These are phyloP conservation scores for Tetraselmis chui DNA, from an alignment of 139 green algal genomes.

Conservation along the genomic window DNA sequence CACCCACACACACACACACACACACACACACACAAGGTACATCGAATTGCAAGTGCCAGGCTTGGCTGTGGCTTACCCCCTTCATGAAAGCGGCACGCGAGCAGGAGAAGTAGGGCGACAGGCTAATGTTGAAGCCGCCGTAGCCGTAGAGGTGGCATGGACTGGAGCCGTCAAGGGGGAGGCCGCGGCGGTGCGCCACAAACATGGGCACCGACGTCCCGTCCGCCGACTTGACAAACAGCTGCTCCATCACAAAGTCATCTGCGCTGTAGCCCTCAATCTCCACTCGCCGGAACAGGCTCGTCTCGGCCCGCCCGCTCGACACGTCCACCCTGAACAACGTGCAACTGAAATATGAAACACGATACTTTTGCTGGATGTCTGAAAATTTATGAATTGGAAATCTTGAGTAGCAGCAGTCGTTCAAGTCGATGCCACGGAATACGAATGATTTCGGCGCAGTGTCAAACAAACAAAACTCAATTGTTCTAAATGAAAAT, in stretches of 20 bases:
- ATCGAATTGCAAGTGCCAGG: too few species aligned
- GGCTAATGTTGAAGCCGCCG: slow-evolving; percentile 85
- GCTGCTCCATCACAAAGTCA: slow-evolving; percentile 72
- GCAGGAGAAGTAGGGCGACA: slow-evolving; percentile 74
- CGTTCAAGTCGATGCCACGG: too few species aligned
- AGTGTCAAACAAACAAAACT: too few species aligned
- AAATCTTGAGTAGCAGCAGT: too few species aligned
- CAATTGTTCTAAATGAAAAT: too few species aligned
- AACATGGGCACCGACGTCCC: slow-evolving; percentile 82
- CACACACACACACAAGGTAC: too few species aligned
- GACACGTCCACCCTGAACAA: slow-evolving; percentile 13
- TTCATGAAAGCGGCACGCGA: slow-evolving; percentile 45
- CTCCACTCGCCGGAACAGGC: slow-evolving; percentile 61
- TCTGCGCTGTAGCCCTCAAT: slow-evolving; percentile 49
- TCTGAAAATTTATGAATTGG: too few species aligned
- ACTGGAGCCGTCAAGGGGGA: slow-evolving; percentile 46
- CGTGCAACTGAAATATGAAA: too few species aligned
- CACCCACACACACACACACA: too few species aligned
- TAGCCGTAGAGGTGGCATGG: slow-evolving; percentile 90
- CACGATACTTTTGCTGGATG: too few species aligned
- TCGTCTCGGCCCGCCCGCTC: slow-evolving; percentile 11
- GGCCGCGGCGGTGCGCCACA: slow-evolving; percentile 56
- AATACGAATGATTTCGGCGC: too few species aligned
- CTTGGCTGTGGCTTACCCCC: not conserved
- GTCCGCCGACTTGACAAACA: slow-evolving; percentile 77